Evolutionary conservation across 2,329 filamentous ascomycete genomes (phyloP).

Genomic region (Aspergillus sp.): DNA sequence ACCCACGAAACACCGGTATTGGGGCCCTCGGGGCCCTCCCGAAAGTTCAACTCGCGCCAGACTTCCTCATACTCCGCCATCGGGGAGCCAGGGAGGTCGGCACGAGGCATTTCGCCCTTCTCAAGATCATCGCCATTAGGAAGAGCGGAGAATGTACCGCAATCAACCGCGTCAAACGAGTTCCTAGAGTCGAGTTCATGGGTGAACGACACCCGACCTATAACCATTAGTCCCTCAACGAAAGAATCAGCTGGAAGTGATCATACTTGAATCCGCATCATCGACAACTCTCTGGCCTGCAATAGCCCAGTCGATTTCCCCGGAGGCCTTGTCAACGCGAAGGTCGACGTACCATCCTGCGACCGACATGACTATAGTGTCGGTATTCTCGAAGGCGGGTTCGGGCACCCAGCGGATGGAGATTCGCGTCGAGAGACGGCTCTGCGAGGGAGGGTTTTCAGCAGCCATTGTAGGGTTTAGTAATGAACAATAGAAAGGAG

Average conservation of each 20-base stretch:
- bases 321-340: conserved; percentile 40
- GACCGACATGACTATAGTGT: conserved; percentile 48
- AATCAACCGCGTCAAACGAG: conserved; percentile 36
- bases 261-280: conserved; percentile 37
- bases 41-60: conserved; percentile 56
- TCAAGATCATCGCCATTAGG: conserved; percentile 46
- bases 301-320: conserved; percentile 47
- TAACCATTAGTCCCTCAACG: not conserved
- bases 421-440: conserved; percentile 42
- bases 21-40: conserved; percentile 30
- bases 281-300: conserved; percentile 45
- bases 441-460: conserved; percentile 3
- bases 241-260: not conserved
- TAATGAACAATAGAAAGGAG: not conserved
- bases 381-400: conserved; percentile 44
- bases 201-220: conserved; percentile 41
- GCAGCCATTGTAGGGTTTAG: not conserved
- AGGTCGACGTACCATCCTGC: conserved; percentile 49
- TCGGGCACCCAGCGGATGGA: conserved; percentile 49
- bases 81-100: conserved; percentile 35
- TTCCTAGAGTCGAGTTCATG: conserved; percentile 43
- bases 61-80: conserved; percentile 64
- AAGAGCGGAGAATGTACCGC: conserved; percentile 40
- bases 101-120: conserved; percentile 42
- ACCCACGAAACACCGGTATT: conserved; percentile 32